Evolutionary conservation across 495 filamentous ascomycete genomes (phyloP), one percentile per base, ranked within the genome.

Genomic region (Aspergillus funiculosus): DNA sequence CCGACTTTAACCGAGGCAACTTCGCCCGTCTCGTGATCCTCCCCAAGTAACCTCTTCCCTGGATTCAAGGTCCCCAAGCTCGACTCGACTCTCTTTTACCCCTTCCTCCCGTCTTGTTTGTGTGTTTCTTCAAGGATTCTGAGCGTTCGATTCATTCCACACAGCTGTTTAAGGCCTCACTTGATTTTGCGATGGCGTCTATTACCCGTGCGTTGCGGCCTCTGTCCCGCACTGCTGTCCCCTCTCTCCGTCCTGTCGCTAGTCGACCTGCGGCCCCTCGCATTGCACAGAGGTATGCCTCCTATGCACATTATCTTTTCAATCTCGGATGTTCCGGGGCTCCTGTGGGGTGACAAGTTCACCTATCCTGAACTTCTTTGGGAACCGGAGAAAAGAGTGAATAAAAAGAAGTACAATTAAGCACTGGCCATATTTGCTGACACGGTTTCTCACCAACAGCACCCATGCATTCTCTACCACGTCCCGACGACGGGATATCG

Each of bases 401-500:
- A n/a, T n/a, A n/a, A n/a, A n/a, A n/a, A 14, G 20, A 39, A 25
- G 6, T 8, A 4, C 7, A 8, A 28, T 21, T 14, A 7, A 2
- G 5, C 10, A 10, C n/a, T 30, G 8, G 13, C 10, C 28, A 31
- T 43, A 22, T 11, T 22, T 14, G 11, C 27, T 40, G 21, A 54
- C 43, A 48, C 59, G 40, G n/a, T n/a, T 51, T 43, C 34, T 57
- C 52, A 43, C 47, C 30, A 43, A 15, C 49, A 85, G 74, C 53
- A 67, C 75, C 52, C 75, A 85, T 72, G 71, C 80, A 14, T 77
- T 94, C 53, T 87, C 86, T n/a, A 79, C 80, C 21, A 89, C 86
- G 0, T 50, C 75, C 41, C 65, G 71, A 46, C 76, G 78, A 48
- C 78, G 73, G 45, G 66, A 76, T 28, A 61, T 68, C 43, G 85